Conservation (phyloP, 176 grass and related monocot genomes). For the Tuctoria greenei region DNA sequence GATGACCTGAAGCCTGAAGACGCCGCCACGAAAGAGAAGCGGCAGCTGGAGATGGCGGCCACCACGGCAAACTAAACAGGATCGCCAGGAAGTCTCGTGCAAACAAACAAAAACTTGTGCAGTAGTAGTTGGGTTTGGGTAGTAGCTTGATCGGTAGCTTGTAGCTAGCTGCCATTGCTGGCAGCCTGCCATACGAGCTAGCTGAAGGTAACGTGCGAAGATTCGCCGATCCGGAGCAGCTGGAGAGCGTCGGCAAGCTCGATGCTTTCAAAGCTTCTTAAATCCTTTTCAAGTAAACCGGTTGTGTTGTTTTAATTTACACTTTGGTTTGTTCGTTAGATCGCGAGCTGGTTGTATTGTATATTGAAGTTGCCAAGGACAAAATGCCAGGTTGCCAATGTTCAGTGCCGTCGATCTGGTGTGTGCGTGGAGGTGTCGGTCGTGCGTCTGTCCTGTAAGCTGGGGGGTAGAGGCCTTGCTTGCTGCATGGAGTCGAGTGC, state of each 20-base stretch:
- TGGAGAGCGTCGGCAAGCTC: constrained; percentile 35
- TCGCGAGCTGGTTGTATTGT: background rate
- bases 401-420: too few species aligned
- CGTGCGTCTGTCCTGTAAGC: constrained; percentile 8
- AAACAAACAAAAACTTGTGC: constrained; percentile 3
- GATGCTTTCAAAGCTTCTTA: constrained; percentile 27
- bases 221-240: constrained; percentile 36
- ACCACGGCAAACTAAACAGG: constrained; percentile 26
- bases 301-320: too few species aligned
- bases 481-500: constrained; percentile 1
- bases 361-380: background rate
- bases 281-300: background rate
- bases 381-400: background rate
- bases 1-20: background rate
- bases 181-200: constrained; percentile 8
- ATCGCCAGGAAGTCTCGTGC: background rate
- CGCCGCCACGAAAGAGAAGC: constrained; percentile 23
- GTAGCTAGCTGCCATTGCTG: constrained; percentile 23
- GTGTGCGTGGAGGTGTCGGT: constrained; percentile 6
- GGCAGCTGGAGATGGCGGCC: constrained; percentile 49
- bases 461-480: background rate
- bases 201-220: constrained; percentile 46
- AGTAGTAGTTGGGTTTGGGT: background rate
- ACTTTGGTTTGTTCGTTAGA: constrained; percentile 4
- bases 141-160: background rate